Percentiles rank a stretch among this genome's conserved stretches.
phyloP scores from a whole-genome alignment of 208 protist species.

The Trypanosoma scelopori region DNA sequence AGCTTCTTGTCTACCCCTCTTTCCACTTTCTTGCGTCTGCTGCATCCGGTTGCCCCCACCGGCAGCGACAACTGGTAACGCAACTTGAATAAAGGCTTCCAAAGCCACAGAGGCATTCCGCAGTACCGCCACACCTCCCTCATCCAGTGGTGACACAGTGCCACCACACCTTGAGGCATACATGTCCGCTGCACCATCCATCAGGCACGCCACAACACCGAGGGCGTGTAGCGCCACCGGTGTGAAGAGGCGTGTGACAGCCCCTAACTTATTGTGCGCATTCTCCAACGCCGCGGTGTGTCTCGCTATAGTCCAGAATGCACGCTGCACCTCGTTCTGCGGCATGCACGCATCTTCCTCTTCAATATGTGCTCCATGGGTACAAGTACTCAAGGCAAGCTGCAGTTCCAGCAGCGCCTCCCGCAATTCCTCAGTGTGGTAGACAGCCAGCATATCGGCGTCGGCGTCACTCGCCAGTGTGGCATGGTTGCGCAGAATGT shows the following conservation, averaged over 20 bases:
- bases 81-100: neutral
- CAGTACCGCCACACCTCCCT: neutral
- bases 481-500: neutral
- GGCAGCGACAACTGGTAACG: no score
- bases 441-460: neutral
- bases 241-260: neutral
- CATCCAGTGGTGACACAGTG: neutral
- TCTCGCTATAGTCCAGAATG: neutral
- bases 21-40: no score
- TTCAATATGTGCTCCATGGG: neutral
- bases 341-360: neutral
- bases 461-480: neutral
- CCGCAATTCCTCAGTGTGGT: constrained; percentile 6
- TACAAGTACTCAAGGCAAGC: neutral
- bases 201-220: neutral
- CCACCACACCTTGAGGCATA: neutral
- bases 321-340: neutral
- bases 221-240: neutral
- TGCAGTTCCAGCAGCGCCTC: neutral
- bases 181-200: neutral
- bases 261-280: neutral
- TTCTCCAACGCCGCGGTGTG: constrained; percentile 1
- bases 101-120: neutral
- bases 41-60: no score
- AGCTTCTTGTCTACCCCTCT: no score